Conservation (phyloP, 2,329 filamentous ascomycete species). For the Beauveria sp. region DNA sequence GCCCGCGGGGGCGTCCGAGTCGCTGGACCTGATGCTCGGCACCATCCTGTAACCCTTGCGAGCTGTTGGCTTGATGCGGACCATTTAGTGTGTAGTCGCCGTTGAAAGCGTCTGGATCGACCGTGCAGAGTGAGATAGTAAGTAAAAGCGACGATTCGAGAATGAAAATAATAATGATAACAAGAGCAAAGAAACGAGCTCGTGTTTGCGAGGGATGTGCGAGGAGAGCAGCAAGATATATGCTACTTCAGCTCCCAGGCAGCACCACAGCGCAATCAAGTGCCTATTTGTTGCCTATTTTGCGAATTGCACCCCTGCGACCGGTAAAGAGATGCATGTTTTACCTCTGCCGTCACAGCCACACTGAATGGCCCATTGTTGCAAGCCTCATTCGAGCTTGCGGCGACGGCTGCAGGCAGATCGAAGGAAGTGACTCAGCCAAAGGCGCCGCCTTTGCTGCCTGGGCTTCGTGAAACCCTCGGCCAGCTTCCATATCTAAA, state of each 20-base stretch:
- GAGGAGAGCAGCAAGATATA: not conserved
- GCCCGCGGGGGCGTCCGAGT: not conserved
- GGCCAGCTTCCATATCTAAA: not conserved
- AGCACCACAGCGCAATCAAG: not conserved
- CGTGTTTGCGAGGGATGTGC: not conserved
- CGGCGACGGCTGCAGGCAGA: not conserved
- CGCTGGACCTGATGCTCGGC: not conserved
- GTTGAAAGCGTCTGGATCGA: not conserved
- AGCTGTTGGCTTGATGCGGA: not conserved
- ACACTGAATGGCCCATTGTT: not conserved
- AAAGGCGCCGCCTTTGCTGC: not conserved
- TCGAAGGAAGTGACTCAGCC: constrained; percentile 2
- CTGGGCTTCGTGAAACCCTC: not conserved
- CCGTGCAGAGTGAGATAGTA: not conserved
- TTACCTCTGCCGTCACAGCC: not conserved
- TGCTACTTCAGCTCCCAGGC: not conserved
- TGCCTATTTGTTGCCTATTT: not conserved
- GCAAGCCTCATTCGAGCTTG: not conserved
- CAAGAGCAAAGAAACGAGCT: not conserved
- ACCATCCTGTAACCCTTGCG: not conserved
- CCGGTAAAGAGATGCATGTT: not conserved
- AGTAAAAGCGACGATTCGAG: not conserved
- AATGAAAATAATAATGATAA: not conserved
- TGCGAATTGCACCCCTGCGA: not conserved
- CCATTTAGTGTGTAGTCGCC: not conserved